phyloP scores from a whole-genome alignment of 805 yeast species.

The Candida corydali region DNA sequence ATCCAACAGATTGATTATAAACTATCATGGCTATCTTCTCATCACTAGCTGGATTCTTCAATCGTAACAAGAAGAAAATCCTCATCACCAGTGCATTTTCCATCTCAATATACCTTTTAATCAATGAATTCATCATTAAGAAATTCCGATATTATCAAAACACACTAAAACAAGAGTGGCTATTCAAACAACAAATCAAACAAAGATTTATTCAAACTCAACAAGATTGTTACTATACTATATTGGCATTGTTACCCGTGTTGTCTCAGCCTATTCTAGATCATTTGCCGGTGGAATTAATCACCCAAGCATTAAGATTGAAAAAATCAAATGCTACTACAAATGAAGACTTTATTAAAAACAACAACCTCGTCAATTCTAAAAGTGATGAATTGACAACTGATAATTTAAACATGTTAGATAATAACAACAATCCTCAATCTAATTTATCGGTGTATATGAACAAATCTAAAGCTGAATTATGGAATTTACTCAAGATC shows the following conservation, averaged over 20 bases:
- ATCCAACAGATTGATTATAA: too few species aligned
- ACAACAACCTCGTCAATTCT: neutral
- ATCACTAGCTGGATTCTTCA: conserved; percentile 35
- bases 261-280: conserved; percentile 60
- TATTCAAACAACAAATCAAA: conserved; percentile 52
- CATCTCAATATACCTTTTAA: conserved; percentile 31
- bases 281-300: conserved; percentile 64
- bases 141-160: conserved; percentile 38
- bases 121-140: conserved; percentile 36
- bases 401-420: conserved; percentile 35
- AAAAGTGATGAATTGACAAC: conserved; percentile 24
- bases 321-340: conserved; percentile 37
- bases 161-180: conserved; percentile 35
- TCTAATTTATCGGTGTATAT: conserved; percentile 16
- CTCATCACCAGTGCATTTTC: conserved; percentile 29
- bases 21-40: conserved; percentile 37
- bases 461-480: conserved; percentile 40
- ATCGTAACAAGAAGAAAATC: conserved; percentile 36
- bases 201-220: conserved; percentile 89
- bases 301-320: conserved; percentile 64
- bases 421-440: conserved; percentile 17
- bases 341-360: neutral
- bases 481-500: conserved; percentile 81
- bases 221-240: conserved; percentile 80
- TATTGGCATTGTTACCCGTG: conserved; percentile 77